Evolutionary conservation across 495 filamentous ascomycete species (phyloP), one percentile per base, ranked within the genome.

Genomic region (Geopyxis carbonaria): DNA sequence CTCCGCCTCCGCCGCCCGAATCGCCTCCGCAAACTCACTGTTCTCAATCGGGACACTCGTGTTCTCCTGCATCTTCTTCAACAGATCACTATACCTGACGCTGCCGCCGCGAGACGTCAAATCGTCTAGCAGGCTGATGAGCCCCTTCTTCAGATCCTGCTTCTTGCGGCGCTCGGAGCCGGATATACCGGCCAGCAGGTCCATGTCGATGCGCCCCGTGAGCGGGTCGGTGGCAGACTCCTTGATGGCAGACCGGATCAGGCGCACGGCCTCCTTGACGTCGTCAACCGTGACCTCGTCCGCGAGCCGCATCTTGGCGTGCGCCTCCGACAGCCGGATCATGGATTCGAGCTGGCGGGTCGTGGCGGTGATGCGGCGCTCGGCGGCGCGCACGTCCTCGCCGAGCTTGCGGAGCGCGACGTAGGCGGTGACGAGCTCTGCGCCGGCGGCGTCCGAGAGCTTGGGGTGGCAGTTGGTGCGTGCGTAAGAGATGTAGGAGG

Each of bases 201-300:
- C 75, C 89, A 99, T 94, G 53, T 99, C 89, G 51, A 99, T 95
- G 39, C 92, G 64, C 25, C 89, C 89, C 22, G 92, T 93, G 20
- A 81, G 60, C 1, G 83, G 58, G 58, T 99, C 89, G 0, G 89
- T 99, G 5, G 89, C 89, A 0, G 86, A 78, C 50, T 91, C 85
- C 66, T 99, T 95, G 53, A 99, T 75, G n/a, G 89, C 89, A 0
- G 74, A 76, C 48, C 80, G 77, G 61, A 95, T 97, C 38, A 97
- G 65, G 8, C 89, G 76, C 9, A 92, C 82, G 4, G 89, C 86
- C 63, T 97, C 89, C 10, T 75, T 59, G 15, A 97, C 89, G 57
- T 97, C 89, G 38, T 72, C 70, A 9, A 64, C 69, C 0, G 80
- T 87, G 27, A 97, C 91, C 31, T 63, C 66, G 0, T 61, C 47